Base-by-base conservation (phyloP, 306 rosid species). In the Inga laurina region DNA sequence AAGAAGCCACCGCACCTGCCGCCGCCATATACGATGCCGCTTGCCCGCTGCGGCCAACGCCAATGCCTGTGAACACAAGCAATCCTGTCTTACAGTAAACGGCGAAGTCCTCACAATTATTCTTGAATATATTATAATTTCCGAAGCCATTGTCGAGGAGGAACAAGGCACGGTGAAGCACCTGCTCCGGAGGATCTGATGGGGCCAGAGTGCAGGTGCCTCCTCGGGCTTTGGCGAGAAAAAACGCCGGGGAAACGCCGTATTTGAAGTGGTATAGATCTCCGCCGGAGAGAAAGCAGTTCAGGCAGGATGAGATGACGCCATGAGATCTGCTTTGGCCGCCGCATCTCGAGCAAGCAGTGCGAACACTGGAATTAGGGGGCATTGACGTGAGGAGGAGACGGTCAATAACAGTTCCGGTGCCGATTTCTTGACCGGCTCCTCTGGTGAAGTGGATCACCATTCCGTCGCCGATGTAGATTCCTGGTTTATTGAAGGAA, bases 11-110 rank as follows among this genome's bases (percentile, higher is more conserved):
- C 10, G 88, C 79, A 84, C 83, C 68, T 3, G 88, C 87, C 18
- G 86, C 98, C 18, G 96, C 90, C 19, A 84, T 1, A 18, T 54
- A 32, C n/a, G 97, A 89, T 2, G 91, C 74, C 16, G 90, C 90
- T 78, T 92, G 97, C 11, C 97, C 94, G 35, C 97, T 91, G 80
- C 87, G 61, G 14, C 96, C 94, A 8, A 87, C 86, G 3, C 87
- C 79, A 21, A 82, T 82, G 72, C 39, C 51, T 15, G 85, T 71
- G 61, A 21, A 16, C 44, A 87, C 84, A 35, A 90, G 91, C 87
- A 93, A 77, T 0, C 94, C 96, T 10, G 97, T 95, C 84, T 95
- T 95, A 86, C 97, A 95, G 84, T 95, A 95, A 65, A 92, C 87
- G 3, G 97, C 96, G 54, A 93, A 95, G 84, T 93, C 92, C 79